Percentiles rank a stretch among this genome's conserved stretches.
Evolutionary conservation across 371 early-diverging fungal species (phyloP).

Genomic region (Mortierella sp.): DNA sequence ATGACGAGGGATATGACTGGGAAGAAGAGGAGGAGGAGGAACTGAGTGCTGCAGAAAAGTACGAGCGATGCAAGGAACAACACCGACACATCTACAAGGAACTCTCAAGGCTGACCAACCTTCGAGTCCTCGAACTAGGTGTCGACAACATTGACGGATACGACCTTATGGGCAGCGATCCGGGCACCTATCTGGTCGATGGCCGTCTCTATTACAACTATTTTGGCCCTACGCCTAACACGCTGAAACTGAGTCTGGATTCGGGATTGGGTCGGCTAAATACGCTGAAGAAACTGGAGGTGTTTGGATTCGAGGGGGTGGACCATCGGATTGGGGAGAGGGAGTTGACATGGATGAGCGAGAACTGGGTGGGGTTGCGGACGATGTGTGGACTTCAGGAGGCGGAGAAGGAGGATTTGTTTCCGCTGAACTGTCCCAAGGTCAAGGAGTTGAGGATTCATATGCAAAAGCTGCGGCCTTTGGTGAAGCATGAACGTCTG

Average conservation of each 20-base stretch:
- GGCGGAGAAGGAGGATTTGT: background rate
- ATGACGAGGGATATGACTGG: too few species aligned
- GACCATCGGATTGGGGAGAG: background rate
- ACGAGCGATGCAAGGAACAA: background rate
- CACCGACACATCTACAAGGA: background rate
- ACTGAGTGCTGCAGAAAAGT: background rate
- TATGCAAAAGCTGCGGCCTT: background rate
- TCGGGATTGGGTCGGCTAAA: background rate
- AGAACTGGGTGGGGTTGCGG: background rate
- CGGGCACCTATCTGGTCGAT: background rate
- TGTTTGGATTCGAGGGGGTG: background rate
- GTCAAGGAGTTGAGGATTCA: background rate
- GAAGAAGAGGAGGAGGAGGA: too few species aligned
- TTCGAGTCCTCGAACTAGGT: background rate
- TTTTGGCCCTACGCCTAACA: background rate
- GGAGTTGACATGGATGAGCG: slow-evolving; percentile 10
- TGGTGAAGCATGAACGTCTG: slow-evolving; percentile 3
- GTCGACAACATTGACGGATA: background rate
- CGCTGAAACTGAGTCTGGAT: background rate
- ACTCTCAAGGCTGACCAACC: background rate
- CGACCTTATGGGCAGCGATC: background rate
- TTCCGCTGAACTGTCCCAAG: background rate
- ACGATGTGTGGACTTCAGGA: background rate
- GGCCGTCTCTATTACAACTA: background rate
- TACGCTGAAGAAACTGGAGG: background rate